Percentiles rank a stretch among this genome's conserved stretches.
phyloP scores from a whole-genome alignment of 768 basidiomycete genomes.

The Mycena maculata region DNA sequence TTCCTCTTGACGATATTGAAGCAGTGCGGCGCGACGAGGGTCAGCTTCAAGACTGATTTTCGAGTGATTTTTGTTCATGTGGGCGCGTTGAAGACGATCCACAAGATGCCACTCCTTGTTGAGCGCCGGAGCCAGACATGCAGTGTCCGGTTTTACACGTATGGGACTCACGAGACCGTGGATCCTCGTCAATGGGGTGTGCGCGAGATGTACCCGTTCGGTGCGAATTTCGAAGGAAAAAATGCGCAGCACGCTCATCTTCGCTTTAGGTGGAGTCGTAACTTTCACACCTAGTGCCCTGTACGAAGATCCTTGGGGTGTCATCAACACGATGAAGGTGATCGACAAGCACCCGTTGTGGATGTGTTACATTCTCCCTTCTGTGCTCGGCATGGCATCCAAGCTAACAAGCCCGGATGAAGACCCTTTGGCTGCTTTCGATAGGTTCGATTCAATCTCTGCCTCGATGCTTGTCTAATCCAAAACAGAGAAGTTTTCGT shows the following conservation, averaged over 20 bases:
- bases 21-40: conserved; percentile 53
- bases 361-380: conserved; percentile 74
- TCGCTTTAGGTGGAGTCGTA: conserved; percentile 70
- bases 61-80: conserved; percentile 76
- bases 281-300: conserved; percentile 77
- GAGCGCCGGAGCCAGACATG: conserved; percentile 57
- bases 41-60: conserved; percentile 51
- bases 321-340: conserved; percentile 60
- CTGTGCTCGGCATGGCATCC: conserved; percentile 68
- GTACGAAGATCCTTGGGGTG: conserved; percentile 60
- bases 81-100: conserved; percentile 61
- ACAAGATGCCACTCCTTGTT: conserved; percentile 60
- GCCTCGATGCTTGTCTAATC: conserved; percentile 1
- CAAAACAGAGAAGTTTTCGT: conserved; percentile 53
- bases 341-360: conserved; percentile 73
- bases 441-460: conserved; percentile 36
- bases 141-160: conserved; percentile 71
- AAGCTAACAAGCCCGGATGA: conserved; percentile 50
- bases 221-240: conserved; percentile 58
- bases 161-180: conserved; percentile 70
- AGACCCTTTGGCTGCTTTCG: conserved; percentile 56
- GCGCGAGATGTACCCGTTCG: conserved; percentile 74
- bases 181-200: conserved; percentile 69
- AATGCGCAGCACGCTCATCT: background rate
- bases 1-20: conserved; percentile 58